Evolutionary conservation across 352 stramenopile genomes (phyloP).

Genomic region (Phytophthora pseudosyringae): DNA sequence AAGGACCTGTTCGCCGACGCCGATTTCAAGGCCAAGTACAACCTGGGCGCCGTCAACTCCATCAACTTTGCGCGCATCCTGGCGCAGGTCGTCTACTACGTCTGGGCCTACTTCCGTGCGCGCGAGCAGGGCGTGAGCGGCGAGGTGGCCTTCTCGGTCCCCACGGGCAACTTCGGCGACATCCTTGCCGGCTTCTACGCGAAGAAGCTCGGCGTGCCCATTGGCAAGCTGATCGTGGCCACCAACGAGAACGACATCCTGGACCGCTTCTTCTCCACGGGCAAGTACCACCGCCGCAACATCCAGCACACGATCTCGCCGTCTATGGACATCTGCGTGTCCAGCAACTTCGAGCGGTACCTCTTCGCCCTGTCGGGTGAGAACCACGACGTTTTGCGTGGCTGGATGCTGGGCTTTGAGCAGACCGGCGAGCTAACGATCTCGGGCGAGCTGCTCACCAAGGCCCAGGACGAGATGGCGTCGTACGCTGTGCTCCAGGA

Average conservation of each 20-base stretch:
- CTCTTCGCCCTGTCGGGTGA: slow-evolving; percentile 97
- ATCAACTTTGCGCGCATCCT: slow-evolving; percentile 99
- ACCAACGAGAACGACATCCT: slow-evolving; percentile 99
- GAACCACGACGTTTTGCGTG: slow-evolving; percentile 86
- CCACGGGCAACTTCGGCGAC: slow-evolving; percentile 99
- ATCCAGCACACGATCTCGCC: slow-evolving; percentile 96
- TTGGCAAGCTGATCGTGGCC: slow-evolving; percentile 97
- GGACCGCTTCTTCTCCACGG: slow-evolving; percentile 97
- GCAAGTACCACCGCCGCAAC: slow-evolving; percentile 94
- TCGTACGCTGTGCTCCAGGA: slow-evolving; percentile 87
- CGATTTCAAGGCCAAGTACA: slow-evolving; percentile 92
- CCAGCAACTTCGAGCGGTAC: slow-evolving; percentile 99
- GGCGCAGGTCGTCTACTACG: slow-evolving; percentile 99
- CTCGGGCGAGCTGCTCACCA: slow-evolving; percentile 85
- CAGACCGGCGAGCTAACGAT: slow-evolving; percentile 94
- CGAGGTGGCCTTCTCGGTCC: slow-evolving; percentile 96
- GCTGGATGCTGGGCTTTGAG: slow-evolving; percentile 97
- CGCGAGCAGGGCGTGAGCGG: slow-evolving; percentile 65
- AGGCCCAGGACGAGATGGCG: slow-evolving; percentile 94
- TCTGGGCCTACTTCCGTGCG: slow-evolving; percentile 96
- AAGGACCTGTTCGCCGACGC: slow-evolving; percentile 97
- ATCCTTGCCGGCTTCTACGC: slow-evolving; percentile 99
- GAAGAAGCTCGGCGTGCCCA: slow-evolving; percentile 92
- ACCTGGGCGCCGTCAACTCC: slow-evolving; percentile 98
- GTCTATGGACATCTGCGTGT: slow-evolving; percentile 99